phyloP scores from a whole-genome alignment of 202 grass and related monocot genomes.

The Schoenoplectus triqueter region DNA sequence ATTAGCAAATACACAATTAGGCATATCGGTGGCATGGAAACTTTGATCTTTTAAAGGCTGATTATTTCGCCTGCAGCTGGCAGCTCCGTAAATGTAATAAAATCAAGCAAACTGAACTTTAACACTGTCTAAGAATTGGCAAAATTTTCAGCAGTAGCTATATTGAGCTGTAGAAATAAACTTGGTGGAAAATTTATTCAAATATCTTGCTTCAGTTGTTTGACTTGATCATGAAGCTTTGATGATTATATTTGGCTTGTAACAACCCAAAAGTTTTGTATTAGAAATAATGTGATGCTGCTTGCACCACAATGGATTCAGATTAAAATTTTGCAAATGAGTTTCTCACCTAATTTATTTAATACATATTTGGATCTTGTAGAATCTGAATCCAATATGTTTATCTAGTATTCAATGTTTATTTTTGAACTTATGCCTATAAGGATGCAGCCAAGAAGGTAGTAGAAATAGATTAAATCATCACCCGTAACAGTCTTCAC shows the following conservation, averaged over 20 bases:
- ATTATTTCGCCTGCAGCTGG: background rate
- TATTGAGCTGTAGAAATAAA: slow-evolving; percentile 6
- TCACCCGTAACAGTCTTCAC: background rate
- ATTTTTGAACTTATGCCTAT: background rate
- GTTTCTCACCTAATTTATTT: background rate
- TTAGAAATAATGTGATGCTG: background rate
- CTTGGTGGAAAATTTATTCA: background rate
- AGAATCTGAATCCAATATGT: slow-evolving; percentile 7
- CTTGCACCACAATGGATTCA: background rate
- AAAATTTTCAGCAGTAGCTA: background rate
- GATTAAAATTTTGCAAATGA: slow-evolving; percentile 1
- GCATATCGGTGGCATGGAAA: background rate
- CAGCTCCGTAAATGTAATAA: background rate
- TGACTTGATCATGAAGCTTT: background rate
- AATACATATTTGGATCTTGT: background rate
- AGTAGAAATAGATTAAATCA: background rate
- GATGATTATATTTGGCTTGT: background rate
- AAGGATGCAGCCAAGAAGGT: background rate
- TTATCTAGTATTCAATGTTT: slow-evolving; percentile 13
- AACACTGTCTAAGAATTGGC: background rate
- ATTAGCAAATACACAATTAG: background rate
- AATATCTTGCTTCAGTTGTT: background rate
- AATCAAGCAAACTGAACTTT: background rate
- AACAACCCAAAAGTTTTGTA: background rate
- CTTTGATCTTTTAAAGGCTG: background rate